Percentiles rank a stretch among this genome's conserved stretches.
These are phyloP conservation scores for Moricandia moricandioides DNA, from an alignment of 345 rosid species.

Conservation along the genomic window DNA sequence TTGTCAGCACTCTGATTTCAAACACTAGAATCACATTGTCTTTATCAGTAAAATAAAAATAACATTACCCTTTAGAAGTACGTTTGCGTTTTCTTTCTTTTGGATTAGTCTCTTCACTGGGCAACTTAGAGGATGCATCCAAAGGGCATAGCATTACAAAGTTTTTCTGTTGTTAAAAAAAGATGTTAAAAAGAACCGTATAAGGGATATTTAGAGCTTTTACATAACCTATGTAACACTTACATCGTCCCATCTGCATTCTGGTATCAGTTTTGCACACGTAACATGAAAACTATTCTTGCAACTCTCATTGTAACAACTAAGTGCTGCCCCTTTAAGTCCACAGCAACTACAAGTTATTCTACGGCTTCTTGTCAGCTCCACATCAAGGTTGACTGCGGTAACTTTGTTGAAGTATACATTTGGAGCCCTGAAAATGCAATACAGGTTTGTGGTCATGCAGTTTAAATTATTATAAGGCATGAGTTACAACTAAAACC, in stretches of 20 bases:
- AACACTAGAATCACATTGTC: neutral
- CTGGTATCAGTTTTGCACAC: constrained; percentile 62
- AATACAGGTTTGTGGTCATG: neutral
- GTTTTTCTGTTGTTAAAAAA: constrained; percentile 53
- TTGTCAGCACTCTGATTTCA: neutral
- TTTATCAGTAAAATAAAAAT: neutral
- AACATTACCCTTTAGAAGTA: constrained; percentile 45
- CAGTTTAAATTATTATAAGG: neutral
- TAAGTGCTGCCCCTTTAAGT: constrained; percentile 85
- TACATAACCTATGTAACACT: constrained; percentile 27
- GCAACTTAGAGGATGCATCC: constrained; percentile 67
- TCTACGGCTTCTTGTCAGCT: constrained; percentile 73
- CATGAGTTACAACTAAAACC: neutral
- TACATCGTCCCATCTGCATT: constrained; percentile 90
- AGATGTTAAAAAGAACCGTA: neutral
- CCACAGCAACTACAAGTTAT: constrained; percentile 81
- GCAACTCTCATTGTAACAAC: constrained; percentile 81
- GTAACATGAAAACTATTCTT: constrained; percentile 72
- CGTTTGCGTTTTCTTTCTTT: constrained; percentile 37
- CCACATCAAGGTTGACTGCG: constrained; percentile 81
- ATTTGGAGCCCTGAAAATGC: constrained; percentile 83
- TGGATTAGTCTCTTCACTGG: constrained; percentile 47
- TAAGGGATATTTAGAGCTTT: neutral
- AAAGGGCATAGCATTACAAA: constrained; percentile 84
- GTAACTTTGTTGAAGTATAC: constrained; percentile 68